phyloP scores from a whole-genome alignment of 257 asterid species.

The Scutellaria galericulata region DNA sequence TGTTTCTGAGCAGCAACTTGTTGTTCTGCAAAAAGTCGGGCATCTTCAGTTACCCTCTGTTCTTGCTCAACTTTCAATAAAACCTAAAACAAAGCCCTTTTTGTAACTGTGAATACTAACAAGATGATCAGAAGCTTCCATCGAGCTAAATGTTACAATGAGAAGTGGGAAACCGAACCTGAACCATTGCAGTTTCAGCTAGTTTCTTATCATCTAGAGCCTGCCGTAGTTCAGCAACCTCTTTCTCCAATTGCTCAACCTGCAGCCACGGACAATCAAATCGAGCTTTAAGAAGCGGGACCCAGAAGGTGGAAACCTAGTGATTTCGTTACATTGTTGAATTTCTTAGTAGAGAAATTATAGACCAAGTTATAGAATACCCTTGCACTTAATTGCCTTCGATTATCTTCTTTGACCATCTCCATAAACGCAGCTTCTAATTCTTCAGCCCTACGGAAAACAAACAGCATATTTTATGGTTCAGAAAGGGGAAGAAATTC shows the following conservation, averaged over 20 bases:
- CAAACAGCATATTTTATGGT: constrained; percentile 23
- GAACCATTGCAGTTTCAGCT: constrained; percentile 80
- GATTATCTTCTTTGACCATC: constrained; percentile 80
- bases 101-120: constrained; percentile 33
- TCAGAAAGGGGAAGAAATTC: neutral
- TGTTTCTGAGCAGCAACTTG: constrained; percentile 70
- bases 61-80: constrained; percentile 88
- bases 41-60: constrained; percentile 80
- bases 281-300: constrained; percentile 5
- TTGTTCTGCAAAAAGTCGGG: constrained; percentile 74
- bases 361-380: constrained; percentile 44
- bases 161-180: constrained; percentile 52
- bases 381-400: constrained; percentile 84
- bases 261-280: constrained; percentile 37
- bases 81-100: constrained; percentile 54
- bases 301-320: neutral
- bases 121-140: constrained; percentile 23
- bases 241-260: constrained; percentile 87
- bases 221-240: constrained; percentile 67
- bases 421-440: constrained; percentile 93
- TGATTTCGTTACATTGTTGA: neutral
- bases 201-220: constrained; percentile 64
- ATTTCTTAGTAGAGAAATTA: neutral
- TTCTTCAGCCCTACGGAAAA: constrained; percentile 77
- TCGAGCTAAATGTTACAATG: neutral